These are phyloP conservation scores for Talaromyces ruber DNA, from an alignment of 495 filamentous ascomycete genomes.

Conservation along the genomic window DNA sequence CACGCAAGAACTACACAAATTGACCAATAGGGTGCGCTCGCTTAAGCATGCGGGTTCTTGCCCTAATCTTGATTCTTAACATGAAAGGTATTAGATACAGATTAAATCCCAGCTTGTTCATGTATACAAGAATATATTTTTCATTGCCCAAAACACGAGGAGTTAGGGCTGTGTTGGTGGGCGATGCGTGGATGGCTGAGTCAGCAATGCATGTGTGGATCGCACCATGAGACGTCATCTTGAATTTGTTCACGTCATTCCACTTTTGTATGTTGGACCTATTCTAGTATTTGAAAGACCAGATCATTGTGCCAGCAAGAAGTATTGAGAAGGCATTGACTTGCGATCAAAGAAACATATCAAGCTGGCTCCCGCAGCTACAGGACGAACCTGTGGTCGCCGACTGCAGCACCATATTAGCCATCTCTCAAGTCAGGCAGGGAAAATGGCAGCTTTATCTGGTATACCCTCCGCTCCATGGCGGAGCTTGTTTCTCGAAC, in stretches of 20 bases:
- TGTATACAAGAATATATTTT: not conserved
- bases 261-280: not conserved
- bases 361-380: not conserved
- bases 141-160: not conserved
- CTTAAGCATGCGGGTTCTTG: not conserved
- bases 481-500: slow-evolving; percentile 56
- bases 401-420: slow-evolving; percentile 2
- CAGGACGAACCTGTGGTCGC: not conserved
- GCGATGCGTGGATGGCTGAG: not conserved
- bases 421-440: not conserved
- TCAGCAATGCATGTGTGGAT: not conserved
- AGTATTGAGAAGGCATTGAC: no score
- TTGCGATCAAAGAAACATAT: not conserved
- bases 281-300: not conserved
- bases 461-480: slow-evolving; percentile 45
- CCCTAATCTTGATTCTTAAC: not conserved
- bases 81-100: not conserved
- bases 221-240: not conserved
- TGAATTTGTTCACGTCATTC: not conserved
- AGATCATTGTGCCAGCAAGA: not conserved
- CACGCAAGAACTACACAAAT: not conserved
- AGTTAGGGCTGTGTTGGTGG: not conserved
- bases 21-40: not conserved
- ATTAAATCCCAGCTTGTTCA: not conserved
- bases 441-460: not conserved